These are phyloP conservation scores for Volvox reticuliferus DNA, from an alignment of 139 green algal genomes.

Conservation along the genomic window DNA sequence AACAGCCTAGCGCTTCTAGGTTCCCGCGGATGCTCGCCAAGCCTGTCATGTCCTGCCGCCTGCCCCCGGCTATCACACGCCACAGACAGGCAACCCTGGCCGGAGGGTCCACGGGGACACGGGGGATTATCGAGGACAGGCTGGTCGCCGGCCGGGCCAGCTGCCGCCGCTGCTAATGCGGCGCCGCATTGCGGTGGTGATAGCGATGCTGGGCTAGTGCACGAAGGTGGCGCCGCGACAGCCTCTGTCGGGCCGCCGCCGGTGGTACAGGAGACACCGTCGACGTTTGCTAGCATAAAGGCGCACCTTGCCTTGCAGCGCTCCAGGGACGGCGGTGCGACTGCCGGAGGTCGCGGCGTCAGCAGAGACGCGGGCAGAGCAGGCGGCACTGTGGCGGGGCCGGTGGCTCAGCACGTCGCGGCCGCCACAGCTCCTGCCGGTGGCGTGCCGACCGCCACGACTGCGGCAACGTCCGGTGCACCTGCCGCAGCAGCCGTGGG, in stretches of 20 bases:
- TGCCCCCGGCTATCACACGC: neutral
- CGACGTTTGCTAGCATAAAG: slow-evolving; percentile 31
- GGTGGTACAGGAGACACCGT: neutral
- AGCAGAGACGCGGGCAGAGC: too few species aligned
- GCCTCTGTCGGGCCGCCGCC: neutral
- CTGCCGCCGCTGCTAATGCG: neutral
- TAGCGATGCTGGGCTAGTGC: too few species aligned
- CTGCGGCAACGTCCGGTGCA: neutral
- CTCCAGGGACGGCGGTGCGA: neutral
- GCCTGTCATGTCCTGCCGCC: too few species aligned
- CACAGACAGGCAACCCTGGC: neutral
- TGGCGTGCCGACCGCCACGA: neutral
- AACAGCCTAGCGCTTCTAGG: too few species aligned
- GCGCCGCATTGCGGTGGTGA: neutral
- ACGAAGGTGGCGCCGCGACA: neutral
- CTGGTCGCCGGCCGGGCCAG: neutral
- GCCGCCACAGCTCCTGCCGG: neutral
- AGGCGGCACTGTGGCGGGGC: neutral
- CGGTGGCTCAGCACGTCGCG: neutral
- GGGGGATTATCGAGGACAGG: too few species aligned
- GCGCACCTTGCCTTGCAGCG: slow-evolving; percentile 25
- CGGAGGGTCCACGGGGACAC: too few species aligned
- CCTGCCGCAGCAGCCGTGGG: neutral
- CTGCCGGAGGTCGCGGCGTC: neutral
- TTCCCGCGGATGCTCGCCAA: too few species aligned